A percentile compares a stretch with the other conserved stretches of the same genome.
Evolutionary conservation across 2,329 filamentous ascomycete genomes (phyloP).

Genomic region (Scedosporium minutisporum): DNA sequence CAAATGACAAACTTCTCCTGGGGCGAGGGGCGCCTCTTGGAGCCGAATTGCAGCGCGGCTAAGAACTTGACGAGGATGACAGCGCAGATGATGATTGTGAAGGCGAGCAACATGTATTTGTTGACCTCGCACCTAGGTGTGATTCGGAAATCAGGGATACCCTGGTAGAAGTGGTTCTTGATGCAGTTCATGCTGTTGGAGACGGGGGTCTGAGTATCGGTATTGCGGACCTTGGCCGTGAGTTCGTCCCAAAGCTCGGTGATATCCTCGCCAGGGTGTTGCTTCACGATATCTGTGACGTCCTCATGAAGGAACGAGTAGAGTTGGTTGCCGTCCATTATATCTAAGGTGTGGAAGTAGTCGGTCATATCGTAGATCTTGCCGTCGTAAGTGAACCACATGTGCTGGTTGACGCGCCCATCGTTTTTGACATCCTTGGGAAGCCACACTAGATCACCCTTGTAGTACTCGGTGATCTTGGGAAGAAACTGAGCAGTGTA

Average conservation of each 20-base stretch:
- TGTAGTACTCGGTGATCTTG: constrained; percentile 74
- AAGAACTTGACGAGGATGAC: constrained; percentile 86
- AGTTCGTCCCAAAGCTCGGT: constrained; percentile 52
- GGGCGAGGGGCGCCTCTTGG: constrained; percentile 76
- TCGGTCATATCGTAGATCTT: constrained; percentile 83
- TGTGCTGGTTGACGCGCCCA: constrained; percentile 56
- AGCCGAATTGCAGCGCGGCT: constrained; percentile 84
- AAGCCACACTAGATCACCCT: constrained; percentile 74
- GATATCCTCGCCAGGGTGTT: constrained; percentile 73
- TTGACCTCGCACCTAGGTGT: constrained; percentile 71
- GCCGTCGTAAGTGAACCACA: constrained; percentile 71
- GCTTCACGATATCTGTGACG: constrained; percentile 58
- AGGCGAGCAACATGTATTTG: constrained; percentile 80
- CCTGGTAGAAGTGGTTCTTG: constrained; percentile 72
- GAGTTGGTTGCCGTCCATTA: constrained; percentile 38
- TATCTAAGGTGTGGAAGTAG: constrained; percentile 70
- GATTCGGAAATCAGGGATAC: constrained; percentile 75
- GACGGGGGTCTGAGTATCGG: constrained; percentile 42
- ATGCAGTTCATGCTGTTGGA: constrained; percentile 69
- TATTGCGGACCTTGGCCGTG: constrained; percentile 33
- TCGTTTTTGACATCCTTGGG: constrained; percentile 48
- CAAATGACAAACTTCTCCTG: constrained; percentile 99
- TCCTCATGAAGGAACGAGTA: constrained; percentile 66
- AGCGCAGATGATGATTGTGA: constrained; percentile 71
- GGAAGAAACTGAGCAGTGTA: constrained; percentile 67